Percentiles rank a stretch among this genome's conserved stretches.
phyloP scores from a whole-genome alignment of 768 basidiomycete genomes.

The Myochromella boudieri region DNA sequence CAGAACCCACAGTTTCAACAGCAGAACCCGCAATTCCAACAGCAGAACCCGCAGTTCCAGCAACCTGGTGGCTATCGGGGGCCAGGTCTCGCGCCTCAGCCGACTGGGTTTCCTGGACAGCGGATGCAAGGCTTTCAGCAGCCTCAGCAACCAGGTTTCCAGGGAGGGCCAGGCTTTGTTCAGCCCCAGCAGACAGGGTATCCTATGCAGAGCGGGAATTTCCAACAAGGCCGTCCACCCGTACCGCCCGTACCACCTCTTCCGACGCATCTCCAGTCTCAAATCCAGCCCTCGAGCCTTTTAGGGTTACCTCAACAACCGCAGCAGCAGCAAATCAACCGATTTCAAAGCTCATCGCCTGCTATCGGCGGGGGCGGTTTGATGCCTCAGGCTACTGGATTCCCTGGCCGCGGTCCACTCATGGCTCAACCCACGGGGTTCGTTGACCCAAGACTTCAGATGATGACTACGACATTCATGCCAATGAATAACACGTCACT shows the following conservation, averaged over 20 bases:
- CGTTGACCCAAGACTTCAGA: conserved; percentile 77
- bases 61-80: conserved; percentile 30
- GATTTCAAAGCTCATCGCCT: conserved; percentile 60
- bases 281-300: conserved; percentile 39
- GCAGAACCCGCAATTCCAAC: conserved; percentile 22
- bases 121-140: conserved; percentile 48
- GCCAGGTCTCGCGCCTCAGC: conserved; percentile 57
- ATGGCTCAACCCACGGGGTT: conserved; percentile 79
- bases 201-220: conserved; percentile 31
- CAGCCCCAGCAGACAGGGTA: conserved; percentile 58
- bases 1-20: conserved; percentile 28
- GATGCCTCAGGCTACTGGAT: conserved; percentile 59
- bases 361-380: conserved; percentile 41
- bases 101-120: conserved; percentile 54
- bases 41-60: conserved; percentile 33
- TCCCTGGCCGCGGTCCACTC: conserved; percentile 47
- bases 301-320: conserved; percentile 38
- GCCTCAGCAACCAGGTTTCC: conserved; percentile 60
- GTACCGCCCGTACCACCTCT: conserved; percentile 67
- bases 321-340: conserved; percentile 39
- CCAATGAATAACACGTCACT: conserved; percentile 68
- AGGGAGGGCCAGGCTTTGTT: conserved; percentile 40
- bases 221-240: conserved; percentile 43
- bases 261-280: conserved; percentile 61
- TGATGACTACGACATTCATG: conserved; percentile 94